Evolutionary conservation across 2,329 filamentous ascomycete genomes (phyloP), one percentile per base, ranked within the genome.

Genomic region (Hortaea werneckii): DNA sequence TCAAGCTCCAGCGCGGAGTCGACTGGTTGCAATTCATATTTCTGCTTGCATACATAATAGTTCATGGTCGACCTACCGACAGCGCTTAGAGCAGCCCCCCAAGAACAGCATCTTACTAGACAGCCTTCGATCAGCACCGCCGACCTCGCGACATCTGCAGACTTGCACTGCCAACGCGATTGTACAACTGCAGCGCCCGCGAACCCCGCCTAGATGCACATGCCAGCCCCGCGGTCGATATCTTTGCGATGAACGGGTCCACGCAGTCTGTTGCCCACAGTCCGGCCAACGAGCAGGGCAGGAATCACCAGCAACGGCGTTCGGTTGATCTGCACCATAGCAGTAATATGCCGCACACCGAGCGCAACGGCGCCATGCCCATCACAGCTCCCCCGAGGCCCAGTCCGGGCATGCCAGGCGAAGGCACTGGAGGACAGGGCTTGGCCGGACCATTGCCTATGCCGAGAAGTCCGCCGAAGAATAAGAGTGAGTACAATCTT

Each of bases 401-500:
- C 37, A 50, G 46, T 45, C 45, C 41, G 42, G 53, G 48, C 41
- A 51, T 47, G 43, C 48, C 44, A 13, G 46, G 50, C 38, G 54
- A 50, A 10, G 44, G 37, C 46, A 43, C 10, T 12, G 37, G 10
- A 10, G 37, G 37, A 26, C n/a, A 30, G 44, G 50, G 40, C 34
- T 47, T 50, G 7, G 29, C 35, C n/a, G 29, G 39, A 27, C 51
- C 46, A 5, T 55, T 55, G 49, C 65, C 63, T 29, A 56, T 58
- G 57, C 64, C 69, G 42, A 64, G 67, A 52, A 73, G 70, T 54
- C 70, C 70, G 45, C 70, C 70, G 11, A 72, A 68, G 64, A 70
- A 69, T 62, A 73, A 73, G 65, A 73, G 68, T 71, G 51, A 47
- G 58, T 39, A 39, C 37, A 20, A 20, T 20, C 20, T 20, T 20